Evolutionary conservation across 2,329 filamentous ascomycete species (phyloP), one percentile per base, ranked within the genome.

Genomic region (Grosmannia penicillata): DNA sequence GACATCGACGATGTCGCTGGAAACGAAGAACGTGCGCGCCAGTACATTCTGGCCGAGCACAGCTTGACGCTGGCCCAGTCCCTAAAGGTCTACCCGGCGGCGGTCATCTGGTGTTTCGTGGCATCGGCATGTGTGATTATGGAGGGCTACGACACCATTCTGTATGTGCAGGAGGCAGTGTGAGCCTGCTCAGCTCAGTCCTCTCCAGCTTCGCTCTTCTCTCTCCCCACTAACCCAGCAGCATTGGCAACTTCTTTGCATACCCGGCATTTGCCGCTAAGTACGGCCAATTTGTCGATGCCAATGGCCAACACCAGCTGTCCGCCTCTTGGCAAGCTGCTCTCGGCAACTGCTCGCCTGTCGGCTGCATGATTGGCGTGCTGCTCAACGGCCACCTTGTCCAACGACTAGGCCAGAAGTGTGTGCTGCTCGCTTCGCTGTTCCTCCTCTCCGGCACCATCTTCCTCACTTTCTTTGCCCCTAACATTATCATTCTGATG

Each of bases 251-350:
- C 32, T 49, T 49, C 28, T 47, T 44, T 15, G 47, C 43, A 2
- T 48, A 45, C 31, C 48, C 49, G 7, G 34, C 45, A 6, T 51
- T 49, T 25, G 42, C 43, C 4, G 39, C 39, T 25, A 49, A 51
- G 30, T 56, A 52, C 33, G 56, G 55, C 7, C 46, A 49, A 26
- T 54, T 49, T 35, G 48, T 51, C 33, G 51, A 49, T 17, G 43
- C 39, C 8, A 33, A 47, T 19, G 51, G 51, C 15, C 45, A 45
- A 8, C 58, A 56, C 36, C 52, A 69, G 43, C 52, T 73, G 21
- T 54, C 61, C 0, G 60, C 63, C 0, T 46, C 59, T 1, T 73
- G 70, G 70, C 66, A 71, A 47, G 58, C 65, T 3, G 65, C 58
- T 0, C 49, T 73, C 1, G 53, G 54, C 21, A 49, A 48, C 43